phyloP scores from a whole-genome alignment of 768 basidiomycete genomes.

The Mycena olivaceomarginata region DNA sequence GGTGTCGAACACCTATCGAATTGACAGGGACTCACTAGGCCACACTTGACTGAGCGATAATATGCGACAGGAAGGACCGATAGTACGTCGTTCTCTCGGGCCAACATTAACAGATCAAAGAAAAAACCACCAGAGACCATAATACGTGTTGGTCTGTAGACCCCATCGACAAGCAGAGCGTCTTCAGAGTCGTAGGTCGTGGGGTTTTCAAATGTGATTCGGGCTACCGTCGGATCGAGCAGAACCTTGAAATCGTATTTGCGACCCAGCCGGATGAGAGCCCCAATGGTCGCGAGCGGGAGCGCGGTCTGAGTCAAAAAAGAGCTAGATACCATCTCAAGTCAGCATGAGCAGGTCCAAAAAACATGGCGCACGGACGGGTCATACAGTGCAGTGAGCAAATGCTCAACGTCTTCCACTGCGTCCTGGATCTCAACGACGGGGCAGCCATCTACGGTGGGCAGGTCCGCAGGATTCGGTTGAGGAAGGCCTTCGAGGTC shows the following conservation, averaged over 20 bases:
- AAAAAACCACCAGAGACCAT: neutral
- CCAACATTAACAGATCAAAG: slow-evolving; percentile 14
- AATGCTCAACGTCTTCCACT: neutral
- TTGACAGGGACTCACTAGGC: neutral
- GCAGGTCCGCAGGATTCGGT: neutral
- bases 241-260: neutral
- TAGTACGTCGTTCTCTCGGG: slow-evolving; percentile 16
- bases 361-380: neutral
- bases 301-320: neutral
- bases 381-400: neutral
- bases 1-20: neutral
- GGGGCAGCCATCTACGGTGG: slow-evolving; percentile 8
- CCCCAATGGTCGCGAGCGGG: neutral
- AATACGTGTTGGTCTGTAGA: neutral
- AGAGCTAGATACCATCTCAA: neutral
- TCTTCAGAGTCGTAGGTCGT: neutral
- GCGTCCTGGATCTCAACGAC: slow-evolving; percentile 1
- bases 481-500: slow-evolving; percentile 12
- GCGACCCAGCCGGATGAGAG: neutral
- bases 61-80: neutral
- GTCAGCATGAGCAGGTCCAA: neutral
- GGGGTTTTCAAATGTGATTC: neutral
- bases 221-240: neutral
- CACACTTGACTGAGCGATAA: neutral
- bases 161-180: neutral